Evolutionary conservation across 495 filamentous ascomycete genomes (phyloP), one percentile per base, ranked within the genome.

Genomic region (Platismatia glauca): DNA sequence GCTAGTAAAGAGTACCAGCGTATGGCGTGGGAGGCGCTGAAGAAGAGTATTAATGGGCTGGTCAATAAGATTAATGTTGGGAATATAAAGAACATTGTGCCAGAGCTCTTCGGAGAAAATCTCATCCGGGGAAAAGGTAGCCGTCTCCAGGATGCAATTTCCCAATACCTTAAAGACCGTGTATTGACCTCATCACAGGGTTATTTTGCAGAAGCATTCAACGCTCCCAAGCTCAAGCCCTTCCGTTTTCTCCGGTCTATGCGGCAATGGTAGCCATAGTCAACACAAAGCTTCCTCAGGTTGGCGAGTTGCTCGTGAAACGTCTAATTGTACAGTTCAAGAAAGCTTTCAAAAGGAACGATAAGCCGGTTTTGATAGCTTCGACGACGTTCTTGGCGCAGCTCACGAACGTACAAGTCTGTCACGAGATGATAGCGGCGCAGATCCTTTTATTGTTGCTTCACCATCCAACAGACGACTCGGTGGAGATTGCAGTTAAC

Each of bases 41-140:
- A 99, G 77, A 99, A 99, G 79, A 92, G 89, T 24, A 95, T 99
- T 77, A 97, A 99, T 71, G 94, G 94, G 69, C 76, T 99, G 35
- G 93, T 97, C 77, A 99, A 99, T 79, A 99, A 99, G 74, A 86
- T 96, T 76, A 99, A 97, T 74, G 87, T 89, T 44, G 89, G 87
- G 24, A 99, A 99, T 69, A 97, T 99, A 80, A 97, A 97, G 74
- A 83, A 88, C 68, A 96, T 99, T 64, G 90, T 97, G 11, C 92
- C 91, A 0, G 94, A 99, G 71, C 79, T 97, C 37, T 97, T 99
- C 73, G 83, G 83, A 22, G 95, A 99, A 76, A 97, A 99, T 71
- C 75, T 99, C 65, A 81, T 97, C 46, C 83, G 95, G 59, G 94
- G 93, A 20, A 82, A 92, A 53, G 50, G 50, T 53, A 53, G 9